A percentile compares a stretch with the other conserved stretches of the same genome.
Conservation (phyloP, 208 protist genomes). For the Novymonas esmeraldas region DNA sequence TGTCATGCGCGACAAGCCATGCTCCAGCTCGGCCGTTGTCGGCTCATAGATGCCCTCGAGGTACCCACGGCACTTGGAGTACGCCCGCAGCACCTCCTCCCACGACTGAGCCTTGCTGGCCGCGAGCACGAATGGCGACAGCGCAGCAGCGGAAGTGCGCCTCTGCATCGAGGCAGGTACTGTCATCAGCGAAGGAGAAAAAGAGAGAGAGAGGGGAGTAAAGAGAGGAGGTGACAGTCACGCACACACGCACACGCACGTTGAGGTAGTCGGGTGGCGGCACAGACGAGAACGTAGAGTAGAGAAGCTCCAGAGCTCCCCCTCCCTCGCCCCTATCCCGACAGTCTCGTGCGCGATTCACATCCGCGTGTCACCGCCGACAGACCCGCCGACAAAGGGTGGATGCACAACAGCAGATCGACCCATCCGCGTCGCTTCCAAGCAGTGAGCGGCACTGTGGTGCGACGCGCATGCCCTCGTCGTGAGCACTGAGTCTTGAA, state of each 20-base stretch:
- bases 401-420: too few relatives aligned
- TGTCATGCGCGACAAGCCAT: slow-evolving; percentile 72
- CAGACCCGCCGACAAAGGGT: too few relatives aligned
- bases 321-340: too few relatives aligned
- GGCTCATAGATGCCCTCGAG: slow-evolving; percentile 67
- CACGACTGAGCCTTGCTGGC: slow-evolving; percentile 57
- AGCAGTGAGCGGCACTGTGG: too few relatives aligned
- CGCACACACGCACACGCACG: background rate
- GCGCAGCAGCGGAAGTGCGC: slow-evolving; percentile 4
- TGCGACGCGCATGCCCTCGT: too few relatives aligned
- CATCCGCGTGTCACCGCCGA: too few relatives aligned
- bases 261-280: background rate
- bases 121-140: slow-evolving; percentile 68
- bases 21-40: slow-evolving; percentile 54
- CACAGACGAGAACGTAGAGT: too few relatives aligned
- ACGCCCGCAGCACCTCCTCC: slow-evolving; percentile 66
- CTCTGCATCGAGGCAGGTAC: background rate
- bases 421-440: too few relatives aligned
- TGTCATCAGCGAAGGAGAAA: background rate
- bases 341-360: too few relatives aligned
- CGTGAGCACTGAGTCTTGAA: too few relatives aligned
- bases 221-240: background rate
- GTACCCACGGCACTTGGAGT: slow-evolving; percentile 40
- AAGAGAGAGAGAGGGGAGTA: background rate
- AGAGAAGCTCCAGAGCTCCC: too few relatives aligned